Conservation (phyloP, 2,329 filamentous ascomycete genomes). For the Chalara sp. region DNA sequence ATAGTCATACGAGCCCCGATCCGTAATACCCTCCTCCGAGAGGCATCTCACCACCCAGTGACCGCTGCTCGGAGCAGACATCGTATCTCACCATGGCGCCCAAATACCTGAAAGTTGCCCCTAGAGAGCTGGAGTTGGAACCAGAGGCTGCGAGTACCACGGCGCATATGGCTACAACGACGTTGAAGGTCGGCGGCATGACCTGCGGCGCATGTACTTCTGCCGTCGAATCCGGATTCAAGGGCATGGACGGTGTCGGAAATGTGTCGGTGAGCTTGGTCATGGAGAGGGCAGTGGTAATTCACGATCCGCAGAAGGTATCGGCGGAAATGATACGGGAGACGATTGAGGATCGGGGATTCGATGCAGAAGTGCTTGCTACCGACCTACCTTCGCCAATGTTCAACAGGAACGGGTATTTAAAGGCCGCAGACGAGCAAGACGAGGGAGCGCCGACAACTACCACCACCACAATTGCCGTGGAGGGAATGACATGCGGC, state of each 20-base stretch:
- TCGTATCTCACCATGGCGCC: conserved; percentile 20
- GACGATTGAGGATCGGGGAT: conserved; percentile 85
- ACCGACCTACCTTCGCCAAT: conserved; percentile 62
- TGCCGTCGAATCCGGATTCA: conserved; percentile 88
- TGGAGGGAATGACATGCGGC: conserved; percentile 88
- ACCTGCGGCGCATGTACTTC: conserved; percentile 92
- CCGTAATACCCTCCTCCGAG: too few species aligned
- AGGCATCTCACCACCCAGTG: too few species aligned
- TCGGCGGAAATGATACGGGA: conserved; percentile 71
- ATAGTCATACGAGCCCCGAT: too few species aligned
- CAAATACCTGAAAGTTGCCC: conserved; percentile 21
- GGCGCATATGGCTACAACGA: conserved; percentile 79
- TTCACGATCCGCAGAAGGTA: conserved; percentile 74
- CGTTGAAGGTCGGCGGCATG: conserved; percentile 84
- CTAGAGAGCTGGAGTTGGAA: conserved; percentile 11
- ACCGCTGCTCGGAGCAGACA: too few species aligned
- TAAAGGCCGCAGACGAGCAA: conserved; percentile 16
- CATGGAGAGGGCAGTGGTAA: conserved; percentile 91
- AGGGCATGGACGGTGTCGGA: conserved; percentile 71
- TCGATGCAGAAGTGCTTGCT: conserved; percentile 83
- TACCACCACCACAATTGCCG: conserved; percentile 67
- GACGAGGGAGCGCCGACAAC: conserved; percentile 29
- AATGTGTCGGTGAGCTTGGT: conserved; percentile 88
- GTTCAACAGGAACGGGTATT: conserved; percentile 25
- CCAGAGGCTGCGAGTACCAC: conserved; percentile 13